These are phyloP conservation scores for Botrytis tulipae DNA, from an alignment of 2,329 filamentous ascomycete species.

Conservation along the genomic window DNA sequence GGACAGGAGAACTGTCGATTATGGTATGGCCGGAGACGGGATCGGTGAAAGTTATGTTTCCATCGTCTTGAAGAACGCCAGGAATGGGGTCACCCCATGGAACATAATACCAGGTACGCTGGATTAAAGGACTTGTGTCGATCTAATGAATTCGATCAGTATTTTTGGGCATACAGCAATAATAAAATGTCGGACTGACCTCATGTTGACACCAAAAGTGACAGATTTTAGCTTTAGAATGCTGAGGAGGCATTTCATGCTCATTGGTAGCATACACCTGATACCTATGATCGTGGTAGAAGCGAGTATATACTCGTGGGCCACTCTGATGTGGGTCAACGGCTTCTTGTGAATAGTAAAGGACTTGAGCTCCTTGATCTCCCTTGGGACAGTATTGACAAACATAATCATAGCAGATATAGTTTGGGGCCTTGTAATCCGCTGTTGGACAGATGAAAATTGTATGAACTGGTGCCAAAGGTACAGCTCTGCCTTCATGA, in stretches of 20 bases:
- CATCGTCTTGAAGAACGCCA: not conserved
- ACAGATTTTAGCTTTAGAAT: not conserved
- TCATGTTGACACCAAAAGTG: slow-evolving; percentile 8
- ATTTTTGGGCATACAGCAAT: not conserved
- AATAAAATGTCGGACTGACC: not conserved
- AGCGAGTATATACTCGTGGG: not conserved
- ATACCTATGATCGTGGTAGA: not conserved
- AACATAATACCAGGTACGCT: slow-evolving; percentile 2
- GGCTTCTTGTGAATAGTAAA: not conserved
- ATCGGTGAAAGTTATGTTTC: not conserved
- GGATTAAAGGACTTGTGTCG: not conserved
- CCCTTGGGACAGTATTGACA: not conserved
- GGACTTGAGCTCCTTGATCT: not conserved
- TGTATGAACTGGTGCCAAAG: not conserved
- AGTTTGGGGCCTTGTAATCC: not conserved
- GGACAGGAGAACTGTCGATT: not conserved
- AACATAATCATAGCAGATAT: not conserved
- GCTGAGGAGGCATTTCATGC: slow-evolving; percentile 2
- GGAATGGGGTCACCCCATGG: not conserved
- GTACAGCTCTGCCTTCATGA: not conserved
- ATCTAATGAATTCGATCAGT: not conserved
- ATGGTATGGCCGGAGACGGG: not conserved
- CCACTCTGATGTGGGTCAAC: not conserved
- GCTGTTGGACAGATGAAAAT: not conserved
- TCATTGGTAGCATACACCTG: not conserved